These are phyloP conservation scores for Alternaria conjuncta DNA, from an alignment of 2,329 filamentous ascomycete species.

Conservation along the genomic window DNA sequence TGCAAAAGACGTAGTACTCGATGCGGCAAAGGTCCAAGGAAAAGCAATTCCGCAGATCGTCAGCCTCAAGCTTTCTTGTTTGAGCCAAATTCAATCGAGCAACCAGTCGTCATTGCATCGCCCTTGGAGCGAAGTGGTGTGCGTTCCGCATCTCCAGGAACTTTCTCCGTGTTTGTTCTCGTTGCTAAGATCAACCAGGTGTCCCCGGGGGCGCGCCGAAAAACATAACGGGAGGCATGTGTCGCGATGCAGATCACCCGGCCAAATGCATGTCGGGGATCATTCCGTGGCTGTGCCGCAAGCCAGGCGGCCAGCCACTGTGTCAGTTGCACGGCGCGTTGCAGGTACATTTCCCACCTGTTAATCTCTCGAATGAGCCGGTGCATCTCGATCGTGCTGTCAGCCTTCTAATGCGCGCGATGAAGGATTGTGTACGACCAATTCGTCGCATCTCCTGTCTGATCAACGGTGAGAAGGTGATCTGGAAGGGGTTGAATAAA, in stretches of 20 bases:
- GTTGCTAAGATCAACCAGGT: not conserved
- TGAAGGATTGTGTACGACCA: not conserved
- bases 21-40: not conserved
- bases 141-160: not conserved
- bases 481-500: not conserved
- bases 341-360: not conserved
- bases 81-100: not conserved
- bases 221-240: not conserved
- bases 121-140: not conserved
- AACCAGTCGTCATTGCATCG: not conserved
- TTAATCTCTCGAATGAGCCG: not conserved
- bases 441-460: not conserved
- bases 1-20: not conserved
- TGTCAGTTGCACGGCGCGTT: not conserved
- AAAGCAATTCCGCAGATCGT: not conserved
- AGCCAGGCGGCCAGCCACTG: not conserved
- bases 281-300: not conserved
- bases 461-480: not conserved
- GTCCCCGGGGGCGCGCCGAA: not conserved
- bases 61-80: too few species aligned
- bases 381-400: not conserved
- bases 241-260: slow-evolving; percentile 1
- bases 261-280: not conserved
- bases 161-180: not conserved
- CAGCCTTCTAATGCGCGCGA: not conserved